phyloP scores from a whole-genome alignment of 176 grass and related monocot species.

The bread wheat (Triticum aestivum) region DNA sequence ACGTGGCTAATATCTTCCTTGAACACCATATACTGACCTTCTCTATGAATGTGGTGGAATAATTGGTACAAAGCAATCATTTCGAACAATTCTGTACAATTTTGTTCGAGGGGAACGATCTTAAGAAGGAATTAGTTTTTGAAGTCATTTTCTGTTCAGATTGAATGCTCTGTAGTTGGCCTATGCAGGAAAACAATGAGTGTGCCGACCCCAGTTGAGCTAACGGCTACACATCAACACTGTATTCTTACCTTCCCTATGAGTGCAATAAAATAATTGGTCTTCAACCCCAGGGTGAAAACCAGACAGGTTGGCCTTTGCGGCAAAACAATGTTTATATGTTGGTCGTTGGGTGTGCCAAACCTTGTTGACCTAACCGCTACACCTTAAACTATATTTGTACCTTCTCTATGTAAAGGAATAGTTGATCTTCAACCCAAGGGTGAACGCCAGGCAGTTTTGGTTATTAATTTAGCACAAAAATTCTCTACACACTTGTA shows the following conservation, averaged over 20 bases:
- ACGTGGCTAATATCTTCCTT: neutral
- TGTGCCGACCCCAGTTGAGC: neutral
- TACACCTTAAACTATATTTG: neutral
- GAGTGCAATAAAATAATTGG: neutral
- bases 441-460: neutral
- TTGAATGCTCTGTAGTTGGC: neutral
- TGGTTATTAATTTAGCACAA: neutral
- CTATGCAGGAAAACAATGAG: neutral
- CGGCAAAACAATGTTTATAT: neutral
- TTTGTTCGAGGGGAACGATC: neutral
- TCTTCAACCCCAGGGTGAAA: neutral
- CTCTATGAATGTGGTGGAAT: neutral
- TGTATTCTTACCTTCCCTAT: neutral
- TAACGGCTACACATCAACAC: neutral
- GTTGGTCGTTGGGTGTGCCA: neutral
- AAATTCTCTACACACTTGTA: neutral
- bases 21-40: neutral
- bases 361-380: neutral
- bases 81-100: neutral
- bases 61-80: neutral
- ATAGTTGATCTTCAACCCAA: neutral
- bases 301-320: neutral
- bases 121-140: neutral
- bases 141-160: neutral
- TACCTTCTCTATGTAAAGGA: neutral